Base-by-base conservation (phyloP, 1,284 basidiomycete species). In the Cystodermella granulosa region DNA sequence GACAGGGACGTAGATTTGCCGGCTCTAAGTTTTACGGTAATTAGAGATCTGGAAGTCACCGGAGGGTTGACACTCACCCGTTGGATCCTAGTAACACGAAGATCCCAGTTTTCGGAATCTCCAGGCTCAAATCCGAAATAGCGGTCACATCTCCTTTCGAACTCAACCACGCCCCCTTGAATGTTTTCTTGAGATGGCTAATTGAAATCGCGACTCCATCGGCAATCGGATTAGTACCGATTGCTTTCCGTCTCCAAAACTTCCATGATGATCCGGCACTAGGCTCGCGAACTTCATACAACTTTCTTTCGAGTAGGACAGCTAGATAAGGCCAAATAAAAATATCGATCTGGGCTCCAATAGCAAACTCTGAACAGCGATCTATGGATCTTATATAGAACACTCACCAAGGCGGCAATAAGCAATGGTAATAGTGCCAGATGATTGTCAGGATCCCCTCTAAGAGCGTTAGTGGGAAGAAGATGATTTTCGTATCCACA, bases 1-100 rank as follows among this genome's bases (percentile, higher is more conserved):
- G 80, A 81, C 18, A 90, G 70, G 0, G 77, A 70, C 0, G 86
- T 90, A 0, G 83, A 86, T 64, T 90, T 90, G n/a, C 87, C 87
- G 3, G 84, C 84, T 4, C 86, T 87, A 44, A 18, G 28, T 21
- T 15, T 24, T 24, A 38, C n/a, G 21, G 21, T 17, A 24, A 22
- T 18, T 6, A 20, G 5, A 37, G 17, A 37, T 11, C 8, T 17
- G 17, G 8, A 11, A 42, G 23, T 5, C 23, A 42, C 40, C 5
- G 26, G 5, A 37, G 17, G 17, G 17, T n/a, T 17, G 17, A 7
- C 17, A 42, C 40, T 5, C 23, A 42, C 40, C 40, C 40, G 18
- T 42, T 42, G 15, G 40, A 42, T 28, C 40, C 40, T 16, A 42
- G 24, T n/a, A 42, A 20, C 7, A 42, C 40, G 21, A 42, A 42